These are phyloP conservation scores for Paralagenidium karlingii DNA, from an alignment of 352 stramenopile species.

Conservation along the genomic window DNA sequence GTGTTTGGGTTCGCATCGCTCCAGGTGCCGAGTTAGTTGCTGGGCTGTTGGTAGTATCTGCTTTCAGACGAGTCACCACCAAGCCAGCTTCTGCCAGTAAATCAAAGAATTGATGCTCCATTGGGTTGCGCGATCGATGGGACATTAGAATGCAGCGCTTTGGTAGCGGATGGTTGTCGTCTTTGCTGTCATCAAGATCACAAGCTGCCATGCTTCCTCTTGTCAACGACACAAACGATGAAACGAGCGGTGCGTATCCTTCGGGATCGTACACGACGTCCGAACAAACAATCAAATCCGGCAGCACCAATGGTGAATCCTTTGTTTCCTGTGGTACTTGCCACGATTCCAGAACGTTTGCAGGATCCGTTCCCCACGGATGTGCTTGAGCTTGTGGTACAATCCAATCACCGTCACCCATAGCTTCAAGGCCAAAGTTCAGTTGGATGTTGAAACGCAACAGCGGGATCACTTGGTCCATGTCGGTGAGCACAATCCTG, in stretches of 20 bases:
- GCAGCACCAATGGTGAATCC: slow-evolving; percentile 16
- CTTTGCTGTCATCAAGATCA: too few species aligned
- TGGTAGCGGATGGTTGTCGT: too few species aligned
- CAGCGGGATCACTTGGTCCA: slow-evolving; percentile 58
- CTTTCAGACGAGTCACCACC: too few species aligned
- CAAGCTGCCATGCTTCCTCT: too few species aligned
- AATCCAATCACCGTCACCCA: neutral
- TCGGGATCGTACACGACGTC: slow-evolving; percentile 75
- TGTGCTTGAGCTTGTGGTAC: slow-evolving; percentile 20
- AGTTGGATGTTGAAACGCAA: slow-evolving; percentile 67
- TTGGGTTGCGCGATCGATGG: slow-evolving; percentile 61
- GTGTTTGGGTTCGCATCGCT: too few species aligned
- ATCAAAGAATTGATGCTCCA: slow-evolving; percentile 75
- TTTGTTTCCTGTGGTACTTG: too few species aligned
- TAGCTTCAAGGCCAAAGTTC: slow-evolving; percentile 20
- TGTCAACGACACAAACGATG: slow-evolving; percentile 31
- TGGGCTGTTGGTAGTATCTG: too few species aligned
- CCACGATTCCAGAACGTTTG: too few species aligned
- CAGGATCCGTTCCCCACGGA: slow-evolving; percentile 27
- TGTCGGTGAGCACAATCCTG: slow-evolving; percentile 54
- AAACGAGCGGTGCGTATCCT: slow-evolving; percentile 50
- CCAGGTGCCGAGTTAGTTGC: too few species aligned
- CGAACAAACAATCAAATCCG: slow-evolving; percentile 60
- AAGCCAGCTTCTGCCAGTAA: slow-evolving; percentile 21
- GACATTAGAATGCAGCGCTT: slow-evolving; percentile 56